phyloP scores from a whole-genome alignment of 805 yeast genomes.

The Lachancea thermotolerans region DNA sequence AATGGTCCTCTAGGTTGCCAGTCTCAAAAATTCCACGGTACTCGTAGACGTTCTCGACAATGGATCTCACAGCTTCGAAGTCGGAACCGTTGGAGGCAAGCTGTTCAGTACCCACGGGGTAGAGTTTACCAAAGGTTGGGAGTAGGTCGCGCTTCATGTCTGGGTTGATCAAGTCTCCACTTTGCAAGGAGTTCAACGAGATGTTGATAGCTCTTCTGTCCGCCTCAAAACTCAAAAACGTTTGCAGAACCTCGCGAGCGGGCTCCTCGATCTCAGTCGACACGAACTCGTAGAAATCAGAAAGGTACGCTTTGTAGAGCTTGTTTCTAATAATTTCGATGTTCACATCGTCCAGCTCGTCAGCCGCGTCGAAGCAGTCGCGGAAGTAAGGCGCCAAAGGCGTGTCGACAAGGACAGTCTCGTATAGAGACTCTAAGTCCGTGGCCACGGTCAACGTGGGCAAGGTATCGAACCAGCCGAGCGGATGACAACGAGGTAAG shows the following conservation, averaged over 20 bases:
- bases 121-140: slow-evolving; percentile 78
- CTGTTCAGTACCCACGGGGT: slow-evolving; percentile 57
- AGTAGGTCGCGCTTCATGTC: slow-evolving; percentile 71
- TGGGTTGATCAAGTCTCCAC: slow-evolving; percentile 41
- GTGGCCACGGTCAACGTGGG: slow-evolving; percentile 94
- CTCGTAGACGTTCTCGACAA: slow-evolving; percentile 59
- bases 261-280: slow-evolving; percentile 58
- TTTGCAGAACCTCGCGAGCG: slow-evolving; percentile 71
- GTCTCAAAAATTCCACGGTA: slow-evolving; percentile 52
- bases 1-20: slow-evolving; percentile 82
- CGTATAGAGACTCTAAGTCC: slow-evolving; percentile 87
- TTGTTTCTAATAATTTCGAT: slow-evolving; percentile 91
- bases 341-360: slow-evolving; percentile 89
- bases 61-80: slow-evolving; percentile 67
- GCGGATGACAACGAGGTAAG: slow-evolving; percentile 85
- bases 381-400: slow-evolving; percentile 96
- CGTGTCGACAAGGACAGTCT: slow-evolving; percentile 89
- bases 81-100: slow-evolving; percentile 71
- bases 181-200: slow-evolving; percentile 70
- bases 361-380: slow-evolving; percentile 75
- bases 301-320: slow-evolving; percentile 86
- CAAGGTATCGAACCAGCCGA: slow-evolving; percentile 97
- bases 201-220: slow-evolving; percentile 93
- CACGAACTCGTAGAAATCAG: slow-evolving; percentile 72
- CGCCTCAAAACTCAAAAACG: slow-evolving; percentile 81